phyloP scores from a whole-genome alignment of 2,329 filamentous ascomycete species.

The Aspergillus brunneoviolaceus region DNA sequence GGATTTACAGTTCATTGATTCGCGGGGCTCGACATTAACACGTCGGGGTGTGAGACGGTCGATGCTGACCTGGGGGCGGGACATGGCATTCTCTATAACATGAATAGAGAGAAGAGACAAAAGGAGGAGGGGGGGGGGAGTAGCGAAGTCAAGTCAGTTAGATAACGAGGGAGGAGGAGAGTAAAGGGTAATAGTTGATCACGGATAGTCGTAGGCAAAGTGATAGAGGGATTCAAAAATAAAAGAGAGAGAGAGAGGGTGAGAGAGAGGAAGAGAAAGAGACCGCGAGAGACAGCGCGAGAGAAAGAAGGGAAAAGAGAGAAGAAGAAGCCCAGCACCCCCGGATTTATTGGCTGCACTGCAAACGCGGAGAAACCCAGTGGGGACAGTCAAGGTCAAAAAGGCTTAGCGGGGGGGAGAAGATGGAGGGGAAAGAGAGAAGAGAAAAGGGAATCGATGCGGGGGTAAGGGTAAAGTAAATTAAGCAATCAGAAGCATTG shows the following conservation, averaged over 20 bases:
- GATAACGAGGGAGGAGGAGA: not conserved
- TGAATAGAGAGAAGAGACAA: not conserved
- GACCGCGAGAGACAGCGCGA: not conserved
- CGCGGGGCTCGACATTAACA: conserved; percentile 71
- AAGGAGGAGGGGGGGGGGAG: not conserved
- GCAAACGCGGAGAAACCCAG: conserved; percentile 25
- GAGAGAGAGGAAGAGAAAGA: conserved; percentile 3
- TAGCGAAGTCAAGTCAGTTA: too few relatives aligned
- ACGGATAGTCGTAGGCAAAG: too few relatives aligned
- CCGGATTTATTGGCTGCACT: conserved; percentile 11
- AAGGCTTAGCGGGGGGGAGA: not conserved
- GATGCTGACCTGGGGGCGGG: conserved; percentile 76
- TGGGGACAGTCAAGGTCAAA: not conserved
- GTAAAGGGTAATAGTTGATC: too few relatives aligned
- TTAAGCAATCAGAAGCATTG: too few relatives aligned
- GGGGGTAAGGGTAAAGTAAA: not conserved
- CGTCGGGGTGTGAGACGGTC: conserved; percentile 72
- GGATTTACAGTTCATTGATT: conserved; percentile 95
- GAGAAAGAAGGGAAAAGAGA: conserved; percentile 12
- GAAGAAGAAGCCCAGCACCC: conserved; percentile 9
- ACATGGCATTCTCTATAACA: conserved; percentile 49
- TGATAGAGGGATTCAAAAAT: not conserved
- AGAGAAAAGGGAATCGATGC: not conserved
- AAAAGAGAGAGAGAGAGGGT: conserved; percentile 7
- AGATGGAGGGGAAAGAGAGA: too few relatives aligned